A percentile compares a stretch with the other conserved stretches of the same genome.
These are phyloP conservation scores for Penicillium sp. DNA, from an alignment of 2,329 filamentous ascomycete genomes.

Conservation along the genomic window DNA sequence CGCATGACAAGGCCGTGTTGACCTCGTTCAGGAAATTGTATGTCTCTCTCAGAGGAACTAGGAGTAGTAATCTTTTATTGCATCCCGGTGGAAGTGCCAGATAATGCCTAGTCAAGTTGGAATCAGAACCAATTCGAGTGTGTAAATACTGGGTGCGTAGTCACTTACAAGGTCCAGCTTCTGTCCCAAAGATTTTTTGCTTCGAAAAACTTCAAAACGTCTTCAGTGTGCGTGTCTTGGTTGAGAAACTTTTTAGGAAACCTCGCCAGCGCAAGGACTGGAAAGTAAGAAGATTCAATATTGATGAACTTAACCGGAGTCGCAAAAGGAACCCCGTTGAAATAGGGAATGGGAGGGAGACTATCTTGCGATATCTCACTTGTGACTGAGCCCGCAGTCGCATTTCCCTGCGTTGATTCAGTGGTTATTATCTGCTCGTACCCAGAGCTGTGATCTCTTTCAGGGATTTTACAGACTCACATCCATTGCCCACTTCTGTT, in stretches of 20 bases:
- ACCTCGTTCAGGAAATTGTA: neutral
- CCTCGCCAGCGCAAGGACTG: neutral
- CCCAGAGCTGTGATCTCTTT: too few relatives aligned
- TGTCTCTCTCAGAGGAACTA: neutral
- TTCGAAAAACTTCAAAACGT: neutral
- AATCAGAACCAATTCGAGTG: neutral
- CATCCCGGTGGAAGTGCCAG: slow-evolving; percentile 1
- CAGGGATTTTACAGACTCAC: neutral
- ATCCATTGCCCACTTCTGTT: neutral
- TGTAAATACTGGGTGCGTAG: neutral
- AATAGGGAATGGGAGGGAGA: too few relatives aligned
- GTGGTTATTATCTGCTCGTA: too few relatives aligned
- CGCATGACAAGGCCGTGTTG: neutral
- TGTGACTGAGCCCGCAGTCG: neutral
- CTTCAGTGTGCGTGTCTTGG: neutral
- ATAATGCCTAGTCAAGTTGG: neutral
- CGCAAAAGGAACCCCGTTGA: too few relatives aligned
- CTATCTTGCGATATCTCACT: too few relatives aligned
- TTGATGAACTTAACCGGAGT: too few relatives aligned
- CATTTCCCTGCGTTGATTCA: neutral
- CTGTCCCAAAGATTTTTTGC: neutral
- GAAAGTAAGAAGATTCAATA: neutral
- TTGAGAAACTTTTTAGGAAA: neutral
- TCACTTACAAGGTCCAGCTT: neutral
- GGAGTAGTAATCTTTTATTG: neutral